Evolutionary conservation across 768 basidiomycete genomes (phyloP), one percentile per base, ranked within the genome.

Genomic region (Suillus alpinus): DNA sequence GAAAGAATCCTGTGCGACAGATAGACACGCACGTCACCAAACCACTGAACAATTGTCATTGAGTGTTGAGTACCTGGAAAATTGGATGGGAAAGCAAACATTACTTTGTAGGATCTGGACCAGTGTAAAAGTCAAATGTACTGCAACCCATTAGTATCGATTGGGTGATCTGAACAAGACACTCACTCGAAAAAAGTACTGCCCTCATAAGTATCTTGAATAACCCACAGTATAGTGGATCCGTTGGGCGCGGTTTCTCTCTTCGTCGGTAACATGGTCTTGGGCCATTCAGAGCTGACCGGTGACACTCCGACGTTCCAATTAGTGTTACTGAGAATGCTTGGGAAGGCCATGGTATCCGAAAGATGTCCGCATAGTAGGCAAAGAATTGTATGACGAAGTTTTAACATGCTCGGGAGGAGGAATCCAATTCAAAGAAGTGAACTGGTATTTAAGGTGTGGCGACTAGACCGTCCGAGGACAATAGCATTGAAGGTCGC

Each of bases 171-270:
- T 52, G 50, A 58, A 52, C 55, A 31, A 4, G 51, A 71, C 71
- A 73, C 78, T 55, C 61, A 91, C 90, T 90, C 82, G 69, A 90
- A 91, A 73, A 92, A 92, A 0, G 76, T 82, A 57, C 78, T 65
- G 14, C 90, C 89, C 47, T 81, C 78, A 67, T 87, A 91, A 4
- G 81, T 83, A 67, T 89, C 88, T 72, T 89, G 69, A 12, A 83
- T 81, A 14, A 88, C 74, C 89, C 89, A 92, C 6, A 90, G 67
- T 65, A 83, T 85, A 7, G 72, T 78, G 4, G 83, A 76, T 18
- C 79, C 82, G 61, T 85, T 76, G 2, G 78, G 62, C 43, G 77
- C 78, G 29, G 72, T 75, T 59, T 81, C 79, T 34, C 81, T 60
- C 41, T 52, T 60, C 34, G n/a, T n/a, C 12, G 58, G 37, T 7